Base-by-base conservation (phyloP, 306 rosid species). In the Spatholobus suberectus region DNA sequence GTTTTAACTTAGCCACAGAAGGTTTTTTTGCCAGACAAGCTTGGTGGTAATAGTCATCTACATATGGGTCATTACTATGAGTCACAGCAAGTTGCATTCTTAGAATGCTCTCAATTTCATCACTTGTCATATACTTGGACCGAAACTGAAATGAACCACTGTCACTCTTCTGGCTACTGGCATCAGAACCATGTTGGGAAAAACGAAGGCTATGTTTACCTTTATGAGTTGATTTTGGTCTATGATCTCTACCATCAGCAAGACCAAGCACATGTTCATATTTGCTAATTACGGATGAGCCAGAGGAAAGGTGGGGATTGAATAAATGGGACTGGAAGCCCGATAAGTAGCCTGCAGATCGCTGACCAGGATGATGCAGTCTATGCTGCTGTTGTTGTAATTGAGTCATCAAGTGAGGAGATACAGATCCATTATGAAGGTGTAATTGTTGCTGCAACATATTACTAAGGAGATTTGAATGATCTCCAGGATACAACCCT, bases 371-470 rank as follows among this genome's bases (percentile, higher is more conserved):
- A 78, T 54, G 89, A 52, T 86, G 91, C 78, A 86, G 23, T 75
- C 91, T 88, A 46, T 86, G 88, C 52, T 88, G 91, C 71, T 76
- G 91, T 52, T 86, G 88, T 63, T 83, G 89, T 81, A 86, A 82
- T 71, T 88, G 89, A 72, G 75, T 21, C 84, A 88, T 77, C 65
- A 88, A 49, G 67, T 88, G 89, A 43, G 88, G 85, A 41, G 91
- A 37, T 14, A 86, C 13, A 21, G 87, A 54, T 54, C 86, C 89
- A 63, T 81, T 88, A 23, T 85, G 97, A 78, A 88, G 97, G 44
- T 93, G 89, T 51, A 92, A 87, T 73, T 92, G 97, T 70, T 92
- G 98, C 82, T 94, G 98, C 94, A 94, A 72, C 84, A 94, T 89
- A 81, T 85, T 87, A 84, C 84, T 92, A 7, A 90, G 75, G 69